Evolutionary conservation across 768 basidiomycete genomes (phyloP), one percentile per base, ranked within the genome.

Genomic region (Boletus tomentosulus): DNA sequence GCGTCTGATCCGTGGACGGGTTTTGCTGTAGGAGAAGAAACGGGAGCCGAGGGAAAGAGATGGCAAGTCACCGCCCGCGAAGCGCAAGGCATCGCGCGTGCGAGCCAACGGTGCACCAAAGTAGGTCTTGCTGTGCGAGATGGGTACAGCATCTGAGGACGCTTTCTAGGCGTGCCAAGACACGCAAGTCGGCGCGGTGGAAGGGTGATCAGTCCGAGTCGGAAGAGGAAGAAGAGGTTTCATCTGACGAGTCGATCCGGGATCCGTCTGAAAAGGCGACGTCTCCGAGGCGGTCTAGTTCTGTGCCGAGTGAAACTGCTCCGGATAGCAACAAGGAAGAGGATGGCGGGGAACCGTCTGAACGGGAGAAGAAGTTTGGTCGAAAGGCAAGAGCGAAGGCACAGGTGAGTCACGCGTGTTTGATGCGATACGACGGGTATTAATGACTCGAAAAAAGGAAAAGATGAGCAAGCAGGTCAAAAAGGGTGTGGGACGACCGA

Each of bases 51-150:
- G 34, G 35, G 80, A 83, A 57, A 80, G 75, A 55, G 79, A 85
- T 30, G 73, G 75, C 31, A 83, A 80, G 66, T 69, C 74, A 1
- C 71, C 78, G 27, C 67, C 62, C 51, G 69, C 70, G 28, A 85
- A 86, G 62, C 81, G 84, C 45, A 82, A 81, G 60, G 79, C 81
- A 28, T 66, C 76, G 10, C 66, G 63, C 28, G 50, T 65, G 6
- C 67, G 68, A 9, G 49, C 45, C 12, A 71, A 70, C 48, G 68
- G 68, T 15, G 56, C 46, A 1, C 43, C 57, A 22, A 69, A 69
- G 68, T 69, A 28, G 46, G 68, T 53, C 4, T 25, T 34, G 46
- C 25, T 52, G 35, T 19, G 22, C 22, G 41, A 15, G 13, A 35
- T 37, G 16, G 27, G 22, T 28, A 48, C 19, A 22, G 24, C 28